Percentiles rank a stretch among this genome's conserved stretches.
Conservation (phyloP, 768 basidiomycete species). For the Tephrocybe rancida region DNA sequence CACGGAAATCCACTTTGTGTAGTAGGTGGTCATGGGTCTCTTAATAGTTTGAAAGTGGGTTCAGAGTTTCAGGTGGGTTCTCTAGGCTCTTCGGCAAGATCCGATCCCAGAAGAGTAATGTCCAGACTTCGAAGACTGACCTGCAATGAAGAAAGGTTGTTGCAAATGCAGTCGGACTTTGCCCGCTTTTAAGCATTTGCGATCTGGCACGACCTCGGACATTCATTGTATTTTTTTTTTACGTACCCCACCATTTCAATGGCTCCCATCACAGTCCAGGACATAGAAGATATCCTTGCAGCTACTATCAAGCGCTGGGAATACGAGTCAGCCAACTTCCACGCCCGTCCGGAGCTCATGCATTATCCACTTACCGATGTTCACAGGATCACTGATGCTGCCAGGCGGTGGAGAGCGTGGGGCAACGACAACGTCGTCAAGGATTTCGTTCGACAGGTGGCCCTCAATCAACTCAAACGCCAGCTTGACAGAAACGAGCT, state of each 20-base stretch:
- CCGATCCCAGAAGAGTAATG: neutral
- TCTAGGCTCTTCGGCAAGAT: neutral
- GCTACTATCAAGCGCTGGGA: slow-evolving; percentile 16
- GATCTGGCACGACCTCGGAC: neutral
- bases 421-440: slow-evolving; percentile 16
- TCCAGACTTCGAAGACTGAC: neutral
- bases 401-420: slow-evolving; percentile 16
- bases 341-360: neutral
- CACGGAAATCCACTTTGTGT: no score
- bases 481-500: slow-evolving; percentile 14
- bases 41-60: neutral
- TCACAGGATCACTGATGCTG: slow-evolving; percentile 16
- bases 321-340: slow-evolving; percentile 11
- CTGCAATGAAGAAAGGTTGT: slow-evolving; percentile 5
- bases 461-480: slow-evolving; percentile 17
- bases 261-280: slow-evolving; percentile 15
- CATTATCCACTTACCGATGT: neutral
- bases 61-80: neutral
- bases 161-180: slow-evolving; percentile 10
- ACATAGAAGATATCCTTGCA: slow-evolving; percentile 15
- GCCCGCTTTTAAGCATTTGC: slow-evolving; percentile 3
- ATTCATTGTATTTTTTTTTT: neutral
- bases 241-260: slow-evolving; percentile 4
- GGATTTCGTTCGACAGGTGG: slow-evolving; percentile 19
- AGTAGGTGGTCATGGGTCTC: neutral